A percentile compares a stretch with the other conserved stretches of the same genome.
phyloP scores from a whole-genome alignment of 345 rosid species.

The Combretum micranthum region DNA sequence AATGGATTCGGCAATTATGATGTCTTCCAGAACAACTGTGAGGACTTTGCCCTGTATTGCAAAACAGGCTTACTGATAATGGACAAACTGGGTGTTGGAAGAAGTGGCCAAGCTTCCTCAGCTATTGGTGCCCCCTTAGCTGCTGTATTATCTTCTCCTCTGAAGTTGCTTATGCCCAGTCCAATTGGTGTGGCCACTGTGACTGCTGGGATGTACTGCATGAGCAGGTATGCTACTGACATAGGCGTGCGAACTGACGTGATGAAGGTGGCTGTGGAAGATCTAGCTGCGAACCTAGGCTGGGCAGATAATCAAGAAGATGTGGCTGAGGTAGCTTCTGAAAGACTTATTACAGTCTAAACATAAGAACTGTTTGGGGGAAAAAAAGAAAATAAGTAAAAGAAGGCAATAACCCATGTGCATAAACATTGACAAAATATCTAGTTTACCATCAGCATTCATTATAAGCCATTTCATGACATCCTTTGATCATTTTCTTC shows the following conservation, averaged over 20 bases:
- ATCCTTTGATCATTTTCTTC: too few relatives aligned
- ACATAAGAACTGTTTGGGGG: neutral
- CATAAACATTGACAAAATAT: neutral
- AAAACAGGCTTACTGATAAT: slow-evolving; percentile 75
- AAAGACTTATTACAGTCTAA: slow-evolving; percentile 13
- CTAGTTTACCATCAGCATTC: neutral
- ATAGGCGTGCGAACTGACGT: slow-evolving; percentile 85
- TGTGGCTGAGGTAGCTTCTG: slow-evolving; percentile 31
- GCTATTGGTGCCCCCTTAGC: slow-evolving; percentile 86
- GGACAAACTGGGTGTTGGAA: slow-evolving; percentile 73
- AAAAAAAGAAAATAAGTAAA: neutral
- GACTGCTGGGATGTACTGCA: slow-evolving; percentile 92
- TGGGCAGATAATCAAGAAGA: slow-evolving; percentile 38
- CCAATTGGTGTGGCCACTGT: slow-evolving; percentile 90
- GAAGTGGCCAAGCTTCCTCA: slow-evolving; percentile 93
- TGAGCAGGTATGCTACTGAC: slow-evolving; percentile 92
- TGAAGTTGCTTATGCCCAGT: slow-evolving; percentile 75
- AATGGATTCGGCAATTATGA: slow-evolving; percentile 94
- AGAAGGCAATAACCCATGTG: slow-evolving; percentile 5
- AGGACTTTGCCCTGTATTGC: slow-evolving; percentile 91
- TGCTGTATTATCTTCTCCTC: slow-evolving; percentile 78
- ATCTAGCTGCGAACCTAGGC: slow-evolving; percentile 56
- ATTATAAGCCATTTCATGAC: slow-evolving; percentile 6
- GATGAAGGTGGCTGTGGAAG: slow-evolving; percentile 83
- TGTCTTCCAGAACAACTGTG: slow-evolving; percentile 81